These are phyloP conservation scores for Eudorina sp. DNA, from an alignment of 139 green algal genomes.

Conservation along the genomic window DNA sequence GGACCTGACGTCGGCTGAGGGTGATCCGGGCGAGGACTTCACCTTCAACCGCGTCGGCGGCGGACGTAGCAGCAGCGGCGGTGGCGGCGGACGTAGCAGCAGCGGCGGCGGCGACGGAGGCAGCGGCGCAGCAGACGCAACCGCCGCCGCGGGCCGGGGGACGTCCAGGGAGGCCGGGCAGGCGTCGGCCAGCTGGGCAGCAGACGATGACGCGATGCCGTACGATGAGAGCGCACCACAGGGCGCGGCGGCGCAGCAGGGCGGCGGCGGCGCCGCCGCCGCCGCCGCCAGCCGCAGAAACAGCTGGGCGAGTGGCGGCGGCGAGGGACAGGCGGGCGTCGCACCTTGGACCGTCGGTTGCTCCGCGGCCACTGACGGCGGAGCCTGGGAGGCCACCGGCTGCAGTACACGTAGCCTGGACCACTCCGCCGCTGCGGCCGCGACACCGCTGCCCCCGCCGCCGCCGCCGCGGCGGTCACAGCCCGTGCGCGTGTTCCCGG, in stretches of 20 bases:
- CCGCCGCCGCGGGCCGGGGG: too few relatives aligned
- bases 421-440: neutral
- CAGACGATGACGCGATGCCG: neutral
- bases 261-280: neutral
- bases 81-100: too few relatives aligned
- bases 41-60: too few relatives aligned
- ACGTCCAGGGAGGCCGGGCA: too few relatives aligned
- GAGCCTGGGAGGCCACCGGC: neutral
- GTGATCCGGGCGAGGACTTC: too few relatives aligned
- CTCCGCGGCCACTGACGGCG: too few relatives aligned
- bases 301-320: conserved; percentile 28
- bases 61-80: too few relatives aligned
- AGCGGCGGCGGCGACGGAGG: neutral
- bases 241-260: too few relatives aligned
- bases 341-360: too few relatives aligned
- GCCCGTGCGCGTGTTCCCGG: conserved; percentile 4
- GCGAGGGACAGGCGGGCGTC: neutral
- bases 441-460: neutral
- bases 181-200: neutral
- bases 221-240: too few relatives aligned
- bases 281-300: neutral
- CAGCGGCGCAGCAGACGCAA: neutral
- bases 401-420: neutral
- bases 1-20: neutral
- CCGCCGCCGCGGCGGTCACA: neutral